Conservation (phyloP, 2,329 filamentous ascomycete species). For the Cylindrodendrum hubeiense region DNA sequence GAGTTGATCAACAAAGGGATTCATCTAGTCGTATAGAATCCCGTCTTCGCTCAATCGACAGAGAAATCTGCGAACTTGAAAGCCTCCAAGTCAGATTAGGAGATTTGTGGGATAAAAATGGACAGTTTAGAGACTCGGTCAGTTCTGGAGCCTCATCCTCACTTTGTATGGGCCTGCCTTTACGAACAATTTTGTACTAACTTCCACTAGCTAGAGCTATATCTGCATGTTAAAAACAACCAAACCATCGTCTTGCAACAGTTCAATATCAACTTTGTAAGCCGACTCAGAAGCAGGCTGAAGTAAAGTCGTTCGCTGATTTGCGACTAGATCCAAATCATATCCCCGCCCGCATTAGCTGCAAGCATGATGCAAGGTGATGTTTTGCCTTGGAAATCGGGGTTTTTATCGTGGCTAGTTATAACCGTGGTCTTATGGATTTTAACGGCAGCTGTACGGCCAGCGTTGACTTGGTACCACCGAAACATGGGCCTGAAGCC, state of each 20-base stretch:
- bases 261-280: slow-evolving; percentile 8
- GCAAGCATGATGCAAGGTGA: slow-evolving; percentile 8
- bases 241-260: not conserved
- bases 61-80: not conserved
- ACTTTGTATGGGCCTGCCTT: not conserved
- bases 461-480: not conserved
- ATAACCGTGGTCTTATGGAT: not conserved
- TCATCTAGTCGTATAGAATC: not conserved
- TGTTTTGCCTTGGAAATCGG: slow-evolving; percentile 17
- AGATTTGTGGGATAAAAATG: not conserved
- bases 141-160: too few relatives aligned
- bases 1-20: not conserved
- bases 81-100: not conserved
- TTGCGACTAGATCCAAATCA: not conserved
- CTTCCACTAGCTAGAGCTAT: not conserved
- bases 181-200: not conserved
- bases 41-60: not conserved
- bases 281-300: not conserved
- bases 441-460: not conserved
- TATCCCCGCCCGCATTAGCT: slow-evolving; percentile 3
- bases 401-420: slow-evolving; percentile 1
- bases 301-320: not conserved
- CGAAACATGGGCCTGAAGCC: not conserved
- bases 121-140: not conserved
- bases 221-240: slow-evolving; percentile 1